phyloP scores from a whole-genome alignment of 768 basidiomycete genomes.

The Boletus rufocinnamomeus region DNA sequence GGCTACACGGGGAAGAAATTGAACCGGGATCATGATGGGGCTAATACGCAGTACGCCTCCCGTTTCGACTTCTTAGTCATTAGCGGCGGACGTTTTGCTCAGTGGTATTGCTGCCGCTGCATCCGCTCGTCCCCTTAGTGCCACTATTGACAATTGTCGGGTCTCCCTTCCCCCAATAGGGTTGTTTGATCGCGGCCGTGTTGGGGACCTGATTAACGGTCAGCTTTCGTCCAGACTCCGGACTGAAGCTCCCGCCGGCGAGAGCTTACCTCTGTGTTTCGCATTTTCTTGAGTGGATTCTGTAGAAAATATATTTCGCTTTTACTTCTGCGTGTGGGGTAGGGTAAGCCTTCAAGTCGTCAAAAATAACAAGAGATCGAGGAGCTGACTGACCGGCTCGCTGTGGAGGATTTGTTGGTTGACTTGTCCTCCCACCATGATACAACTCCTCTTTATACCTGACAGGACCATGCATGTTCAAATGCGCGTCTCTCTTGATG shows the following conservation, averaged over 20 bases:
- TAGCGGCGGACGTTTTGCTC: not conserved
- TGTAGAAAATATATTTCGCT: not conserved
- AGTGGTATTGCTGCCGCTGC: not conserved
- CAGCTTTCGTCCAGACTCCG: not conserved
- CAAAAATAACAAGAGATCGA: not conserved
- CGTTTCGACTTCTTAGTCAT: not conserved
- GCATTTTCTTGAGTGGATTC: constrained; percentile 8
- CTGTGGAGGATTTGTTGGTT: not conserved
- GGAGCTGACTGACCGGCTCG: constrained; percentile 14
- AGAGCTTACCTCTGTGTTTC: constrained; percentile 9
- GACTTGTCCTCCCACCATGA: not conserved
- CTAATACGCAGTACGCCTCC: not conserved
- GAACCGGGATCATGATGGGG: not conserved
- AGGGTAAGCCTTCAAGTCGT: constrained; percentile 1
- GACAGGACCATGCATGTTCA: not conserved
- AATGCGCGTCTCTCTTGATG: not conserved
- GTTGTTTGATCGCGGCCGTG: constrained; percentile 13
- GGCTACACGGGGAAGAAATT: constrained; percentile 12
- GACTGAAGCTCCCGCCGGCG: not conserved
- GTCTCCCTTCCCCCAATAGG: constrained; percentile 6
- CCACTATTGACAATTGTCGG: not conserved
- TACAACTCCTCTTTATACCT: constrained; percentile 17
- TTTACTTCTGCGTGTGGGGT: constrained; percentile 4
- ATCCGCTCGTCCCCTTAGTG: not conserved
- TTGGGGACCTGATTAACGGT: constrained; percentile 9